Evolutionary conservation across 768 basidiomycete genomes (phyloP), one percentile per base, ranked within the genome.

Genomic region (Basidioascus undulatus): DNA sequence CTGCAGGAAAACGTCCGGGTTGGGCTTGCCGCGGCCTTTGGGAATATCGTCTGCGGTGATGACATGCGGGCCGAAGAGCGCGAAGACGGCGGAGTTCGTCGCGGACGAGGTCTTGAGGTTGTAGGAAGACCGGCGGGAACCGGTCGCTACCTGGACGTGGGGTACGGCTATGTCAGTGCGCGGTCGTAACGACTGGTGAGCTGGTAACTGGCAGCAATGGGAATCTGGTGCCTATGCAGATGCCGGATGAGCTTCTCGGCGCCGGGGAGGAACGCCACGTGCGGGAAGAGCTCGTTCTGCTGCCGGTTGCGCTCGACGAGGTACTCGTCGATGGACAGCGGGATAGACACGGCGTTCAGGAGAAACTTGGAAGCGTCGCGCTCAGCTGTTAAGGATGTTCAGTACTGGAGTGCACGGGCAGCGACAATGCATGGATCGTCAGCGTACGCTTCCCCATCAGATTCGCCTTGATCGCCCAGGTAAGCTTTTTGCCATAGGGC

Each of bases 381-480:
- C 59, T 77, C 74, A 44, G 74, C 80, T 83, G 49, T 18, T 16
- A 9, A 21, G 18, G 33, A 37, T 15, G 31, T 26, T 2, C 6
- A 9, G 7, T 20, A 28, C 32, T 8, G 10, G 35, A 34, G 26
- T 12, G 33, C 13, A 30, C 10, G 12, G 33, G 28, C 8, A 44
- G 12, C 11, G 24, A 15, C 23, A 15, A 27, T 19, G 11, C 8
- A 36, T 20, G n/a, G 18, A 24, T 5, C n/a, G 23, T 7, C 23
- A 7, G 20, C 64, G 41, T 36, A 79, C 80, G 69, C 63, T 76
- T 78, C 41, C 81, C 81, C 81, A 83, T 84, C 43, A 76, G 68
- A 0, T 74, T 76, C n/a, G 76, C 72, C 53, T 83, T 84, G 44
- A 82, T 80, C 42, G 76, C 72, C 78, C 78, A 81, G 6, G 76